Percentiles rank a stretch among this genome's conserved stretches.
These are phyloP conservation scores for Metarhizium robertsii DNA, from an alignment of 2,329 filamentous ascomycete species.

Conservation along the genomic window DNA sequence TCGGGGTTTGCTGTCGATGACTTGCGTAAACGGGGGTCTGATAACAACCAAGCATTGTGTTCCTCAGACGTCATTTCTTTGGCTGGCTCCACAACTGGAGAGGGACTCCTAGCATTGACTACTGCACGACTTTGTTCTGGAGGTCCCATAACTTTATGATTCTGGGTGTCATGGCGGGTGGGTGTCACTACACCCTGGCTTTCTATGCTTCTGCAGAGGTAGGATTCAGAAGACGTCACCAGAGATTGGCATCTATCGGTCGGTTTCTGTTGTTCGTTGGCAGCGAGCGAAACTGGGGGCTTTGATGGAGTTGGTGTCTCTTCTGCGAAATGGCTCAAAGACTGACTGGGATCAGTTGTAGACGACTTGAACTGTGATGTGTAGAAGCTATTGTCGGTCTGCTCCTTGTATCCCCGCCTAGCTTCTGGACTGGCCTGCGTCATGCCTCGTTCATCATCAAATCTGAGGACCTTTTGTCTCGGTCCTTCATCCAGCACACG, in stretches of 20 bases:
- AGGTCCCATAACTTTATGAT: not conserved
- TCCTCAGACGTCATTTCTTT: constrained; percentile 83
- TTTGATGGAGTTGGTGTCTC: constrained; percentile 14
- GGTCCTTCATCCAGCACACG: constrained; percentile 77
- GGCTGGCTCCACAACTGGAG: constrained; percentile 9
- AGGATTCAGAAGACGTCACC: not conserved
- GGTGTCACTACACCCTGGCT: not conserved
- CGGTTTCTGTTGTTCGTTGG: not conserved
- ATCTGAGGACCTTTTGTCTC: constrained; percentile 65
- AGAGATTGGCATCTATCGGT: not conserved
- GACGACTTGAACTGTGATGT: constrained; percentile 53
- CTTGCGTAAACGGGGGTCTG: constrained; percentile 77
- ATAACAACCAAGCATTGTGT: constrained; percentile 77
- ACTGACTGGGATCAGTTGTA: constrained; percentile 17
- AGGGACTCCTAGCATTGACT: not conserved
- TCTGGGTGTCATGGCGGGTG: not conserved
- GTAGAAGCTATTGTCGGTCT: constrained; percentile 78
- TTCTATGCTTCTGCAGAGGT: not conserved
- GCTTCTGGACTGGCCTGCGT: constrained; percentile 53
- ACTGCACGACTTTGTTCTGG: not conserved
- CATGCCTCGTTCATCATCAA: constrained; percentile 52
- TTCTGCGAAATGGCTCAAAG: constrained; percentile 18
- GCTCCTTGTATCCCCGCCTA: constrained; percentile 63
- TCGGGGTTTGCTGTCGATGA: constrained; percentile 88
- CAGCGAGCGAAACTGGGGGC: not conserved